These are phyloP conservation scores for Trebouxia gelatinosa DNA, from an alignment of 163 green algal species.

Conservation along the genomic window DNA sequence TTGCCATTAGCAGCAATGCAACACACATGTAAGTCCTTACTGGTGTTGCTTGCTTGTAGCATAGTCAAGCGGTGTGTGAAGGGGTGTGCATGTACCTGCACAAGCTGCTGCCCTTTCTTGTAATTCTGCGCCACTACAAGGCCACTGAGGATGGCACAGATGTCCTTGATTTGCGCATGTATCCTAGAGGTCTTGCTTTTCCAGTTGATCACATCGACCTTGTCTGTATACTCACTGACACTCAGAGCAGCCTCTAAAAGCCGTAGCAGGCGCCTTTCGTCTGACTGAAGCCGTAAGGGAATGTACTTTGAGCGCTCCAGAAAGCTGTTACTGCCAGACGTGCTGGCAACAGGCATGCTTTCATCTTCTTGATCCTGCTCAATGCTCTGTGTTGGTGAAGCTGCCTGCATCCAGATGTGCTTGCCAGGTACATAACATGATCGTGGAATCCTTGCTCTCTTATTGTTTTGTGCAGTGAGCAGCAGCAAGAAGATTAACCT, in stretches of 20 bases:
- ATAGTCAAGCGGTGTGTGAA: constrained; percentile 28
- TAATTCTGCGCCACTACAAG: constrained; percentile 81
- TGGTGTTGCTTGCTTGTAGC: too few relatives aligned
- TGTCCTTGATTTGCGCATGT: constrained; percentile 82
- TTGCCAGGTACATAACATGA: too few relatives aligned
- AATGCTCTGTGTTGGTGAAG: background rate
- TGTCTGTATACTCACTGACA: constrained; percentile 93
- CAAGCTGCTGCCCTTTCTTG: constrained; percentile 76
- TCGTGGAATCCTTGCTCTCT: too few relatives aligned
- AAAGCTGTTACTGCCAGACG: constrained; percentile 42
- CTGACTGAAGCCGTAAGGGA: constrained; percentile 73
- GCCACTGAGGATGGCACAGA: constrained; percentile 88
- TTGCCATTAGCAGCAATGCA: too few relatives aligned
- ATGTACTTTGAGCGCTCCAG: constrained; percentile 63
- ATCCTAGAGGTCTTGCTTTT: constrained; percentile 76
- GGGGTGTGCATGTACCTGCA: constrained; percentile 58
- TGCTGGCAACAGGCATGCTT: background rate
- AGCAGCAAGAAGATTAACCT: too few relatives aligned
- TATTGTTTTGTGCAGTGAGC: too few relatives aligned
- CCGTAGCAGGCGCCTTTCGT: constrained; percentile 78
- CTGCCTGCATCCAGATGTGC: background rate
- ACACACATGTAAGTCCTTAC: too few relatives aligned
- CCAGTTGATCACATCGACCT: constrained; percentile 87
- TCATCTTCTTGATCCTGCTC: background rate
- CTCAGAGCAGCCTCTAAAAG: constrained; percentile 88